Evolutionary conservation across 1,284 basidiomycete genomes (phyloP).

Genomic region (Ganoderma resinaceum): DNA sequence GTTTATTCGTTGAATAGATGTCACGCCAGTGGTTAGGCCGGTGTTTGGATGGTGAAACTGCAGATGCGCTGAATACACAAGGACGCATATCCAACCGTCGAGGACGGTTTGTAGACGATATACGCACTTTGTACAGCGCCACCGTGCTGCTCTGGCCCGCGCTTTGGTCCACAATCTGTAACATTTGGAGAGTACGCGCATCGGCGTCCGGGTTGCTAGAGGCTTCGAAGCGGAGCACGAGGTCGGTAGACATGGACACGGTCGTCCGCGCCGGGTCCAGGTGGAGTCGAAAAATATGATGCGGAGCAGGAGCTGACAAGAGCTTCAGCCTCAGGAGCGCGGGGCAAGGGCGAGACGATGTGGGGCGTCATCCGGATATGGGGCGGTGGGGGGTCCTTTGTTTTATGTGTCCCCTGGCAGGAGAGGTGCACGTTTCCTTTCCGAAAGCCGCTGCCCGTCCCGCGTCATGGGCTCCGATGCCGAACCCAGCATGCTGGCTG

Average conservation of each 20-base stretch:
- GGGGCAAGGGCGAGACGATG: constrained; percentile 2
- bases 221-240: constrained; percentile 52
- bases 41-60: constrained; percentile 62
- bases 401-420: constrained; percentile 11
- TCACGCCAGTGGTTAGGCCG: constrained; percentile 51
- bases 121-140: constrained; percentile 55
- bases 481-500: constrained; percentile 3
- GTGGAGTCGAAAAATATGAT: constrained; percentile 5
- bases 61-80: neutral
- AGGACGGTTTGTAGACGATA: neutral
- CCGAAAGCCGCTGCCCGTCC: constrained; percentile 3
- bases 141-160: constrained; percentile 36
- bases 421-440: constrained; percentile 4
- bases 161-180: constrained; percentile 43
- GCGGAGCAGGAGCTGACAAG: neutral
- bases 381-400: constrained; percentile 2
- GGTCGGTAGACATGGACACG: constrained; percentile 40
- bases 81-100: neutral
- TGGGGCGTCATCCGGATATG: neutral
- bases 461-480: constrained; percentile 7
- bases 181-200: constrained; percentile 53
- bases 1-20: constrained; percentile 59
- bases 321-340: neutral
- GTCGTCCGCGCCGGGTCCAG: neutral
- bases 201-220: constrained; percentile 45